Evolutionary conservation across 2,329 filamentous ascomycete species (phyloP).

Genomic region (Diaporthe amygdali): DNA sequence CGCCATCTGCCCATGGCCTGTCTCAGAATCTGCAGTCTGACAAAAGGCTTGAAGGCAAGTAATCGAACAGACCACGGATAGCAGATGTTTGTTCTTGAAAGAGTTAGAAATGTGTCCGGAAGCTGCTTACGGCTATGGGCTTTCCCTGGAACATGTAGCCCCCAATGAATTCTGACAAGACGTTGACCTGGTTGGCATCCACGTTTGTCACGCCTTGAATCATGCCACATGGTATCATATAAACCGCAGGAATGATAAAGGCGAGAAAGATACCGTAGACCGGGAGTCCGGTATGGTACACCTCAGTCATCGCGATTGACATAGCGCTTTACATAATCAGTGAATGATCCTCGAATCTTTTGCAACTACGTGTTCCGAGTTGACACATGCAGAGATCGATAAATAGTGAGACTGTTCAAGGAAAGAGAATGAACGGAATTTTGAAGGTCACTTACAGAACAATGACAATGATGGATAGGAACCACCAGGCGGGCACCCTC

Average conservation of each 20-base stretch:
- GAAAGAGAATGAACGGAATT: too few species aligned
- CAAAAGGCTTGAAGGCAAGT: too few species aligned
- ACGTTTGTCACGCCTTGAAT: constrained; percentile 55
- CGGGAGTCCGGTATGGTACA: constrained; percentile 50
- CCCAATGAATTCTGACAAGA: constrained; percentile 53
- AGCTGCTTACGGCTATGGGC: constrained; percentile 50
- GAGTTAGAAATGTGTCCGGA: too few species aligned
- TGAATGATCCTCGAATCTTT: background rate
- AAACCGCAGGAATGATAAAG: constrained; percentile 48
- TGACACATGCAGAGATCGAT: too few species aligned
- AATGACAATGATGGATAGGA: constrained; percentile 38
- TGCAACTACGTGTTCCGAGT: too few species aligned
- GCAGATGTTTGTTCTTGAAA: too few species aligned
- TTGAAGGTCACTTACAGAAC: constrained; percentile 24
- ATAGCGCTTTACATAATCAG: constrained; percentile 32
- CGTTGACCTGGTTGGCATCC: constrained; percentile 52
- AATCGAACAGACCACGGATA: too few species aligned
- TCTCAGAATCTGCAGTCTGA: too few species aligned
- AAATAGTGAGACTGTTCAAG: too few species aligned
- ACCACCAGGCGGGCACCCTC: constrained; percentile 52
- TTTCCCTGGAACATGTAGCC: constrained; percentile 52
- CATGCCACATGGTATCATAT: constrained; percentile 52
- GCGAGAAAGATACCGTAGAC: constrained; percentile 50
- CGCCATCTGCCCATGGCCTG: too few species aligned
- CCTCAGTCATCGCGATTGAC: constrained; percentile 44